Evolutionary conservation across 257 asterid genomes (phyloP).

Genomic region (Paulownia fortunei): DNA sequence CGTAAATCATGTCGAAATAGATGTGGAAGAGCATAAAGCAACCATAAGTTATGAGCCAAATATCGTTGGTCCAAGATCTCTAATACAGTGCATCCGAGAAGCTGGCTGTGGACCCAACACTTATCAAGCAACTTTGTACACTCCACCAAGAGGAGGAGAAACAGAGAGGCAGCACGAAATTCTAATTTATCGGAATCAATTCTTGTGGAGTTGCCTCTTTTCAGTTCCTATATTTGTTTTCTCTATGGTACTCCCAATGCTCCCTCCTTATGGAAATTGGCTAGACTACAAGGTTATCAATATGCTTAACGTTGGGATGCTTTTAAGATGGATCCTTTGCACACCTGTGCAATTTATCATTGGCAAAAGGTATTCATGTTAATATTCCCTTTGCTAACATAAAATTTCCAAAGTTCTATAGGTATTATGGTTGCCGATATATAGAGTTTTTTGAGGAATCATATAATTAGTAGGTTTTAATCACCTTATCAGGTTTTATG

Average conservation of each 20-base stretch:
- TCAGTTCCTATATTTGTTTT: constrained; percentile 79
- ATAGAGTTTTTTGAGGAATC: background rate
- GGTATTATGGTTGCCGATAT: background rate
- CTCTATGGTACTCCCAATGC: constrained; percentile 96
- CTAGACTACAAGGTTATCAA: constrained; percentile 75
- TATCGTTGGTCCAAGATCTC: constrained; percentile 88
- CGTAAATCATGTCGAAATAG: constrained; percentile 71
- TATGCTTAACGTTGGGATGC: constrained; percentile 79
- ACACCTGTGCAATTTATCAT: constrained; percentile 93
- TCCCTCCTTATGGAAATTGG: constrained; percentile 95
- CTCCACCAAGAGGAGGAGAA: constrained; percentile 84
- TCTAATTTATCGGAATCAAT: constrained; percentile 67
- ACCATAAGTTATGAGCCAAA: constrained; percentile 79
- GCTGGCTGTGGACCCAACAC: constrained; percentile 61
- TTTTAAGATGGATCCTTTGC: constrained; percentile 93
- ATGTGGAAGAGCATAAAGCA: constrained; percentile 56
- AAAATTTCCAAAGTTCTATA: background rate
- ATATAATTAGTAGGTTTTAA: constrained; percentile 30
- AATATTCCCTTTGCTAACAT: constrained; percentile 12
- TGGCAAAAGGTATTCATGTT: constrained; percentile 75
- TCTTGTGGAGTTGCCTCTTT: constrained; percentile 89
- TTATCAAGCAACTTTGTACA: constrained; percentile 68
- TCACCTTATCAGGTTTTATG: constrained; percentile 78
- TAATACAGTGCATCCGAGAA: constrained; percentile 71
- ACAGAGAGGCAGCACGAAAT: constrained; percentile 74